Percentiles rank a stretch among this genome's conserved stretches.
These are phyloP conservation scores for Nakaseomyces uthaithaninus DNA, from an alignment of 1,139 yeast genomes.

Conservation along the genomic window DNA sequence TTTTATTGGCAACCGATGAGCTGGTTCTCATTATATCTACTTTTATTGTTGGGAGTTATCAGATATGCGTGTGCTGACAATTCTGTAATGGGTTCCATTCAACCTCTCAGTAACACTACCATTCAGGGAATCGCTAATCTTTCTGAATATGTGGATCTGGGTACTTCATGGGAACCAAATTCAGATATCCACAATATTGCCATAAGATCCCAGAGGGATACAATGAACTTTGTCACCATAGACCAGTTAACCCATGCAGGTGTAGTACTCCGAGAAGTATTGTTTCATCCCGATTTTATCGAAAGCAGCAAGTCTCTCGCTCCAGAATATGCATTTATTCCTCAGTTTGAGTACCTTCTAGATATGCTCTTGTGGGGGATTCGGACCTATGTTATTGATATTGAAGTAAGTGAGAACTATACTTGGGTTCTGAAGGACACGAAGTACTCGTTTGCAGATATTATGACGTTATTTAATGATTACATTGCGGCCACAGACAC, in stretches of 20 bases:
- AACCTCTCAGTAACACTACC: not conserved
- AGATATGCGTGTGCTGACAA: not conserved
- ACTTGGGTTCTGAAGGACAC: slow-evolving; percentile 48
- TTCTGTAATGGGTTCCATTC: not conserved
- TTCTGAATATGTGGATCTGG: not conserved
- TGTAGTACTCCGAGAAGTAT: slow-evolving; percentile 41
- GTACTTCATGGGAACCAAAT: not conserved
- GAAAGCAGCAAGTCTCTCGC: not conserved
- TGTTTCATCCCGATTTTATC: slow-evolving; percentile 35
- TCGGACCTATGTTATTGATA: slow-evolving; percentile 47
- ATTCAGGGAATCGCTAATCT: not conserved
- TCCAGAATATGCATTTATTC: slow-evolving; percentile 21
- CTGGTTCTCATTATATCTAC: slow-evolving; percentile 2
- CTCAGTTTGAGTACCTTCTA: slow-evolving; percentile 36
- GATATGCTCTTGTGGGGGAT: slow-evolving; percentile 38
- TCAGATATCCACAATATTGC: slow-evolving; percentile 30
- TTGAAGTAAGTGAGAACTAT: slow-evolving; percentile 53
- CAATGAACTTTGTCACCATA: slow-evolving; percentile 46
- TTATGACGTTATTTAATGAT: slow-evolving; percentile 20
- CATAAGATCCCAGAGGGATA: slow-evolving; percentile 60
- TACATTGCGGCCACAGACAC: slow-evolving; percentile 47
- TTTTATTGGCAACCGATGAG: too few relatives aligned
- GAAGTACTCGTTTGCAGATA: slow-evolving; percentile 36
- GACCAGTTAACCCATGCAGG: slow-evolving; percentile 55
- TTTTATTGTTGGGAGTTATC: not conserved